Base-by-base conservation (phyloP, 1,284 basidiomycete genomes). In the Clitocybe nebularis region DNA sequence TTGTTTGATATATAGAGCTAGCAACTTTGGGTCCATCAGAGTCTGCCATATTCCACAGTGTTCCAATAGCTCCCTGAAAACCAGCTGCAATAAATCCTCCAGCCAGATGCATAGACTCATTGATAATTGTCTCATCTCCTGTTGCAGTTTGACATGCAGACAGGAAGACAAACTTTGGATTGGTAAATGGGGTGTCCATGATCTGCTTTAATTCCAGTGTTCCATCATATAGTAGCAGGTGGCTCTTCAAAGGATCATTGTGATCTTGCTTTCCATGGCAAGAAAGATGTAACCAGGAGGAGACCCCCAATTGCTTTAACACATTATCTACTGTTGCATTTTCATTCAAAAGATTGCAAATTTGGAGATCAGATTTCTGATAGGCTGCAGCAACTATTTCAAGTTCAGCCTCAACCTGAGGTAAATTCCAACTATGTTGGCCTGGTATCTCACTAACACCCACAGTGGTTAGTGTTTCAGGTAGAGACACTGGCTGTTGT, bases 71-170 rank as follows among this genome's bases (percentile, higher is more conserved):
- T 14, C 56, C 55, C 38, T 46, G 48, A 49, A 61, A 66, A 10
- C 66, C 66, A 32, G 61, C 55, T 29, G 61, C 54, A n/a, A 61
- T 48, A 51, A 68, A 59, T 7, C 55, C 60, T 8, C 58, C 58
- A 5, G 59, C 59, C 4, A 66, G 49, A 46, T 68, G 62, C 24
- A 56, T 36, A 0, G 55, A 33, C 43, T 67, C 60, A 22, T 63
- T 56, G 1, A 56, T 40, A 34, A 55, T 34, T 9, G 43, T 38
- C 1, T 39, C 32, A 39, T 59, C 60, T 4, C 57, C 58, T 48
- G 42, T 57, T 1, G 61, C 64, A 6, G 60, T 66, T 36, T 66
- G 48, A 43, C 64, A 67, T 0, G 66, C 66, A 14, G 60, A 59
- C 11, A 67, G 58, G 46, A 62, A 53, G 2, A 47, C 43, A 34